Base-by-base conservation (phyloP, 192 early-diverging fungal genomes). In the Diversispora epigaea region DNA sequence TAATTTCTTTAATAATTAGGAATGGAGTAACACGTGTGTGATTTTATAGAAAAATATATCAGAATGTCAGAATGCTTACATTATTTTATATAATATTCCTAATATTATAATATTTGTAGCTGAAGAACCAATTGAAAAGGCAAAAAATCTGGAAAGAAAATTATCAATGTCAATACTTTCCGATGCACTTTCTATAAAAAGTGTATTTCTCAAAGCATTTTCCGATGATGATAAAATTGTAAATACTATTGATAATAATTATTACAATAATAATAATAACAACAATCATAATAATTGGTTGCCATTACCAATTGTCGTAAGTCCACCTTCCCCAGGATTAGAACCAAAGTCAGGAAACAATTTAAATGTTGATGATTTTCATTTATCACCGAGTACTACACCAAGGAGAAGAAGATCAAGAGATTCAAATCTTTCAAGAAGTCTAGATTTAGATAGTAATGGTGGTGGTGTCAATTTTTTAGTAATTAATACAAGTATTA, bases 1-100 rank as follows among this genome's bases (percentile, higher is more conserved):
- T 68, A 74, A 41, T 47, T 62, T 1, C 50, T 66, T 1, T 74
- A 63, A 57, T 78, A 71, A 14, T 75, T 81, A 43, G 17, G 12
- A 43, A 32, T 8, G 17, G n/a, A 44, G 46, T 21, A 70, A 39
- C 15, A n/a, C 19, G 11, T 25, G 6, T 40, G 45, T 22, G 44
- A 32, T 32, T 32, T 0, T 2, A 32, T 32, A 32, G 25, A 32
- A 32, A 32, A 32, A 32, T 32, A 32, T 1, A 1, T 32, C 25
- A 1, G 25, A 32, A 32, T 32, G 25, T 32, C 25, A 32, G 2
- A 32, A 32, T 32, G 25, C 25, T 32, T 32, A 32, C 25, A 32
- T 32, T 2, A 32, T 32, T 32, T 32, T 32, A 32, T 32, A 32
- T 32, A 32, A 32, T 32, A 32, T 32, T 32, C 25, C 2, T 32